A percentile compares a stretch with the other conserved stretches of the same genome.
These are phyloP conservation scores for Bretziella fagacearum DNA, from an alignment of 2,329 filamentous ascomycete genomes.

Conservation along the genomic window DNA sequence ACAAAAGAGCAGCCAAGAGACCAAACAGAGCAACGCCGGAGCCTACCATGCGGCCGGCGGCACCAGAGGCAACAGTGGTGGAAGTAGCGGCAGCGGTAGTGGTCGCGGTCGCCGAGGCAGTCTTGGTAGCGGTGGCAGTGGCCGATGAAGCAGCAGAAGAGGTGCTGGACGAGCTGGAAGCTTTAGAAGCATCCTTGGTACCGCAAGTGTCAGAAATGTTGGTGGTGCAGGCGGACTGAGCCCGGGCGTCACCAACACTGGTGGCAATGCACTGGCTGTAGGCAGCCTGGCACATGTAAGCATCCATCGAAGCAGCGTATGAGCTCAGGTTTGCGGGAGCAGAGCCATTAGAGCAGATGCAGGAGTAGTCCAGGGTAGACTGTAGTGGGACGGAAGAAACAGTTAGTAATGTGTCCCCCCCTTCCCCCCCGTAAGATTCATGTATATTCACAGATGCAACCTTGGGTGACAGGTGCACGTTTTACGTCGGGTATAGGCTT, in stretches of 20 bases:
- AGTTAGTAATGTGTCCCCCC: constrained; percentile 15
- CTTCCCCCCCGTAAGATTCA: neutral
- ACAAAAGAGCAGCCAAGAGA: constrained; percentile 15
- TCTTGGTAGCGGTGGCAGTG: constrained; percentile 17
- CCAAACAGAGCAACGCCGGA: constrained; percentile 26
- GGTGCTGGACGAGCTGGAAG: constrained; percentile 18
- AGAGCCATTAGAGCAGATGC: constrained; percentile 32
- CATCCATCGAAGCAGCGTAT: constrained; percentile 35
- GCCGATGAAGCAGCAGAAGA: constrained; percentile 17
- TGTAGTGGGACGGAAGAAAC: constrained; percentile 16
- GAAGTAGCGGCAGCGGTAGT: constrained; percentile 15
- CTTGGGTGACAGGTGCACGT: neutral
- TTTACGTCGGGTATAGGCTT: constrained; percentile 17
- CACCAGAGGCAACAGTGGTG: constrained; percentile 15
- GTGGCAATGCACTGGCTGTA: constrained; percentile 30
- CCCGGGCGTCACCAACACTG: constrained; percentile 26
- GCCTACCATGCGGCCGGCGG: constrained; percentile 16
- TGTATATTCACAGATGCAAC: neutral
- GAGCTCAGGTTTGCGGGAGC: constrained; percentile 34
- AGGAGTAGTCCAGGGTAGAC: constrained; percentile 30
- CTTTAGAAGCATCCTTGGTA: constrained; percentile 20
- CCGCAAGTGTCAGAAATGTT: constrained; percentile 34
- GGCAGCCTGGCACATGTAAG: constrained; percentile 34
- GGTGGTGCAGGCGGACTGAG: constrained; percentile 31
- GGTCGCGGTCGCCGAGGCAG: constrained; percentile 16